These are phyloP conservation scores for Ustilago shanxiensis DNA, from an alignment of 1,284 basidiomycete genomes.

Conservation along the genomic window DNA sequence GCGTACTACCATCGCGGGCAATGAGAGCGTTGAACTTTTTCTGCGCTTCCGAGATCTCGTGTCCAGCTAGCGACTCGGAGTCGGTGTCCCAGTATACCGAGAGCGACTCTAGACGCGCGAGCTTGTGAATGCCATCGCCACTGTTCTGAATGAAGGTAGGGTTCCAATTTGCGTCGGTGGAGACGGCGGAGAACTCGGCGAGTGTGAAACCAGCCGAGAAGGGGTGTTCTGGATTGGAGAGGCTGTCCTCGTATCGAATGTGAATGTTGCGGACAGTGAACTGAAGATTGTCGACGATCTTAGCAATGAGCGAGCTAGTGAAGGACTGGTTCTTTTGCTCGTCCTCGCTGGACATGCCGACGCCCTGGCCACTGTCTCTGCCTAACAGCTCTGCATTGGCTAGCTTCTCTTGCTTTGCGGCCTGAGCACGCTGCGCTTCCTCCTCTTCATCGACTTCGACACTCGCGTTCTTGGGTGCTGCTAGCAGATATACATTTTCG, in stretches of 20 bases:
- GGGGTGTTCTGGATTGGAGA: constrained; percentile 95
- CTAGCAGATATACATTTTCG: constrained; percentile 94
- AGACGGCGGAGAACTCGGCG: constrained; percentile 92
- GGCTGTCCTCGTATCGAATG: constrained; percentile 92
- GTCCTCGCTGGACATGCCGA: constrained; percentile 73
- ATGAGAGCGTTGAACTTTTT: constrained; percentile 82
- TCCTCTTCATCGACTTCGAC: constrained; percentile 82
- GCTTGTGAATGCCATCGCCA: constrained; percentile 89
- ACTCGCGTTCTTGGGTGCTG: constrained; percentile 83
- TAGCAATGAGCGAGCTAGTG: constrained; percentile 85
- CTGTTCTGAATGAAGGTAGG: constrained; percentile 95
- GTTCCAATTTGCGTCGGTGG: constrained; percentile 90
- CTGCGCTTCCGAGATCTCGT: constrained; percentile 77
- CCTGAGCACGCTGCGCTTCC: constrained; percentile 84
- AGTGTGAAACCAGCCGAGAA: constrained; percentile 94
- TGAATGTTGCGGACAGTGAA: constrained; percentile 78
- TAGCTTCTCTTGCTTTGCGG: constrained; percentile 88
- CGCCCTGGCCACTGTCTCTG: constrained; percentile 37
- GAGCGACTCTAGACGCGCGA: constrained; percentile 87
- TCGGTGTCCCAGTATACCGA: constrained; percentile 98
- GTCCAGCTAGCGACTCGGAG: constrained; percentile 81
- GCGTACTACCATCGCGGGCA: constrained; percentile 50
- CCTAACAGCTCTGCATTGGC: constrained; percentile 86
- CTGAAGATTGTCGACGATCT: constrained; percentile 96
- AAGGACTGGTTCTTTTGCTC: constrained; percentile 84